Evolutionary conservation across 176 grass and related monocot genomes (phyloP).

Genomic region (Stipa capillata): DNA sequence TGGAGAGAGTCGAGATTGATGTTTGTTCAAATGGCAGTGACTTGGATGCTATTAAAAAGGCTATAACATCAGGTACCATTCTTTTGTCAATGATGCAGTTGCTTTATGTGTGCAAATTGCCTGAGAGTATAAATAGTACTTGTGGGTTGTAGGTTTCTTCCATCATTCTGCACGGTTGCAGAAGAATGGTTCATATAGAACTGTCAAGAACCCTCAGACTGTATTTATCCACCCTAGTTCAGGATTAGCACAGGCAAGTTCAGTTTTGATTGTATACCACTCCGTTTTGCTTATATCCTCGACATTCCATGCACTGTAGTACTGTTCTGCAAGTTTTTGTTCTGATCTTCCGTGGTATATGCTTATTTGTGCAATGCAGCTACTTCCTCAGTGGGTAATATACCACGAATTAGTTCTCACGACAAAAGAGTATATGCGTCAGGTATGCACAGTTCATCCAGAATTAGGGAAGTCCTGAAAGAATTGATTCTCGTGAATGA

Average conservation of each 20-base stretch:
- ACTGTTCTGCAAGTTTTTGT: slow-evolving; percentile 3
- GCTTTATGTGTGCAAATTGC: background rate
- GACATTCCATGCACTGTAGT: background rate
- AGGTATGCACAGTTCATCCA: slow-evolving; percentile 37
- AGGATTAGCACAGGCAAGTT: slow-evolving; percentile 76
- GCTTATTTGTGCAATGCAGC: slow-evolving; percentile 26
- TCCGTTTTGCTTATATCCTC: background rate
- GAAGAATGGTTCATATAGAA: slow-evolving; percentile 86
- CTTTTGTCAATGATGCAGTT: slow-evolving; percentile 1
- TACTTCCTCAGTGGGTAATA: slow-evolving; percentile 75
- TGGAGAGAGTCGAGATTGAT: slow-evolving; percentile 98
- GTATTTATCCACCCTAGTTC: slow-evolving; percentile 88
- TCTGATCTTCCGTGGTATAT: background rate
- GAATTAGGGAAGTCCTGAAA: background rate
- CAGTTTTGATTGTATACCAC: background rate
- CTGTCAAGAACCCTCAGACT: slow-evolving; percentile 80
- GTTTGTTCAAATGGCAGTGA: slow-evolving; percentile 58
- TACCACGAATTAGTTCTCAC: slow-evolving; percentile 91
- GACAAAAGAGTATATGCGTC: slow-evolving; percentile 91
- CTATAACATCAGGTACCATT: slow-evolving; percentile 77
- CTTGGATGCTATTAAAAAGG: slow-evolving; percentile 72
- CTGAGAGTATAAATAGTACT: background rate
- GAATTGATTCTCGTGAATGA: background rate
- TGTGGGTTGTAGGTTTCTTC: slow-evolving; percentile 69
- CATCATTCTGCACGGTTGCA: slow-evolving; percentile 84